Conservation (phyloP, 192 early-diverging fungal species). For the Podochytrium sp. region DNA sequence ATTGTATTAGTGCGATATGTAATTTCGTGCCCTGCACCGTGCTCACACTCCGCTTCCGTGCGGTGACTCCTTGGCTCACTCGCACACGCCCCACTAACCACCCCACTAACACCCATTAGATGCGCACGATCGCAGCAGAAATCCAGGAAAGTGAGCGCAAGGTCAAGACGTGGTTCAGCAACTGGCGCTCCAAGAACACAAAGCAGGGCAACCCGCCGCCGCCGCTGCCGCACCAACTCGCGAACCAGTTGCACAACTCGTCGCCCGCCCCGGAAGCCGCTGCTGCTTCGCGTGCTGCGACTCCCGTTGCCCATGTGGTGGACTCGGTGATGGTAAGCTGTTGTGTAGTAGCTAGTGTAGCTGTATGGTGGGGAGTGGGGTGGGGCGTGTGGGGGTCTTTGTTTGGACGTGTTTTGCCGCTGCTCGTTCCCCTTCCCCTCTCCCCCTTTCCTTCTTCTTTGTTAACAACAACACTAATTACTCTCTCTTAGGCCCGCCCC, state of each 20-base stretch:
- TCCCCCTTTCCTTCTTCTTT: neutral
- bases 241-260: neutral
- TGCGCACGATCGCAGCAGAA: neutral
- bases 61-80: too few relatives aligned
- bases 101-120: neutral
- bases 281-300: neutral
- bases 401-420: too few relatives aligned
- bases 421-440: too few relatives aligned
- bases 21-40: neutral
- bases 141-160: conserved; percentile 14
- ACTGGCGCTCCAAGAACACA: conserved; percentile 23
- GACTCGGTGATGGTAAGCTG: too few relatives aligned
- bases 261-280: too few relatives aligned
- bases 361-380: too few relatives aligned
- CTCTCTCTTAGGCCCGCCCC: neutral
- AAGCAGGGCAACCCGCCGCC: neutral
- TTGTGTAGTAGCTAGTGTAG: too few relatives aligned
- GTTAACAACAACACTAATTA: neutral
- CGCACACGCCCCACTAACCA: too few relatives aligned
- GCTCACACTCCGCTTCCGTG: too few relatives aligned
- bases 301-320: neutral
- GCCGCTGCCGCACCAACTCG: neutral
- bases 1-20: neutral
- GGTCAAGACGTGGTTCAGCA: conserved; percentile 20
- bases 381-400: too few relatives aligned